Evolutionary conservation across 306 rosid species (phyloP).

Genomic region (Pterocarpus macrocarpus): DNA sequence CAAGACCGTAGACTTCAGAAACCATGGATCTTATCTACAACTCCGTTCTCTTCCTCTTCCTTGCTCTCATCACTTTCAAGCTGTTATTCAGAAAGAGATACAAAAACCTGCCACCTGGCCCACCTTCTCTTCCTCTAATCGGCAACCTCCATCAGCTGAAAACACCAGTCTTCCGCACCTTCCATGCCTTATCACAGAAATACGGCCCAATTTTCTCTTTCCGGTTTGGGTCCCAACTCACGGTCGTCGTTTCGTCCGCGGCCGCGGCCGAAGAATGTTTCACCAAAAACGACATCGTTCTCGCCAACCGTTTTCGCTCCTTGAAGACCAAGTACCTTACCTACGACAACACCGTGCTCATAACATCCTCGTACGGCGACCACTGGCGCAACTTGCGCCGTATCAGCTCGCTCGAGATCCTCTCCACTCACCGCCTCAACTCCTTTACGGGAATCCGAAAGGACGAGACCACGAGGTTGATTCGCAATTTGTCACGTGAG

Average conservation of each 20-base stretch:
- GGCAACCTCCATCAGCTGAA: constrained; percentile 69
- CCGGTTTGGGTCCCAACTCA: constrained; percentile 44
- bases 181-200: constrained; percentile 51
- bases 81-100: constrained; percentile 35
- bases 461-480: constrained; percentile 56
- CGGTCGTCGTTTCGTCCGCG: constrained; percentile 61
- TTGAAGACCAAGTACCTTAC: constrained; percentile 51
- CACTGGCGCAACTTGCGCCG: constrained; percentile 92
- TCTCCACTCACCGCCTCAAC: constrained; percentile 61
- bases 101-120: constrained; percentile 63
- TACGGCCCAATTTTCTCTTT: constrained; percentile 57
- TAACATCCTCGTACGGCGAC: constrained; percentile 62
- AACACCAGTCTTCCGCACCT: constrained; percentile 50
- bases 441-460: constrained; percentile 51
- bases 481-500: constrained; percentile 38
- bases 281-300: constrained; percentile 67
- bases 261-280: constrained; percentile 69
- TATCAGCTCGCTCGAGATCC: constrained; percentile 64
- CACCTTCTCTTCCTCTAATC: constrained; percentile 62
- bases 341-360: constrained; percentile 55
- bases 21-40: constrained; percentile 32
- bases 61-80: constrained; percentile 40
- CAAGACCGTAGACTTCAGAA: not conserved
- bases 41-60: not conserved
- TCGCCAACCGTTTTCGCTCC: constrained; percentile 60